Evolutionary conservation across 2,329 filamentous ascomycete species (phyloP).

Genomic region (Sclerotinia nivalis): DNA sequence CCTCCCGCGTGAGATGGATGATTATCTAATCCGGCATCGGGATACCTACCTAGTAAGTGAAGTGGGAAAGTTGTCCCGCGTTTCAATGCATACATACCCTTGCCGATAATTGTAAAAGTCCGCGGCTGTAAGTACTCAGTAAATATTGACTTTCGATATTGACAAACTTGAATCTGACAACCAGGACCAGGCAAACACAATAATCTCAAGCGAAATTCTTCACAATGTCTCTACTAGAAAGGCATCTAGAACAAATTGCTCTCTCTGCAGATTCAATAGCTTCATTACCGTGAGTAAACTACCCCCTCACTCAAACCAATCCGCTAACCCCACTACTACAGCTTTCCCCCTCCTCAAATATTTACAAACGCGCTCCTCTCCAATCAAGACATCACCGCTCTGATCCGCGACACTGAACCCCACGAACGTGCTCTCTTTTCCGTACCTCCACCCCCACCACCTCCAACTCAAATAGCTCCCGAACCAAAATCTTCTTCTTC

Average conservation of each 20-base stretch:
- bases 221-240: constrained; percentile 67
- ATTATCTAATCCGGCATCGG: constrained; percentile 2
- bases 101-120: constrained; percentile 5
- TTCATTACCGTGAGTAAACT: constrained; percentile 63
- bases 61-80: neutral
- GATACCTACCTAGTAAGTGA: neutral
- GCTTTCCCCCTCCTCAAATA: constrained; percentile 87
- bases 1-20: neutral
- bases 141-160: constrained; percentile 6
- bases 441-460: constrained; percentile 62
- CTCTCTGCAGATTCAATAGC: constrained; percentile 76
- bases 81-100: neutral
- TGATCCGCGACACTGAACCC: constrained; percentile 92
- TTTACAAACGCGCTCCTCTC: constrained; percentile 92
- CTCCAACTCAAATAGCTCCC: constrained; percentile 49
- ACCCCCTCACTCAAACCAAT: neutral
- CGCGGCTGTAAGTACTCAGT: neutral
- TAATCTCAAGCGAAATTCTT: constrained; percentile 3
- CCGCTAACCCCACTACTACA: constrained; percentile 43
- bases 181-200: neutral
- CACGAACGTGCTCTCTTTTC: constrained; percentile 96
- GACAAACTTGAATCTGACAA: neutral
- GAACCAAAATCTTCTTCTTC: constrained; percentile 42
- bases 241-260: constrained; percentile 74
- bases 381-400: constrained; percentile 85